Evolutionary conservation across 345 rosid species (phyloP), one percentile per base, ranked within the genome.

Genomic region (Boechera divaricarpa): DNA sequence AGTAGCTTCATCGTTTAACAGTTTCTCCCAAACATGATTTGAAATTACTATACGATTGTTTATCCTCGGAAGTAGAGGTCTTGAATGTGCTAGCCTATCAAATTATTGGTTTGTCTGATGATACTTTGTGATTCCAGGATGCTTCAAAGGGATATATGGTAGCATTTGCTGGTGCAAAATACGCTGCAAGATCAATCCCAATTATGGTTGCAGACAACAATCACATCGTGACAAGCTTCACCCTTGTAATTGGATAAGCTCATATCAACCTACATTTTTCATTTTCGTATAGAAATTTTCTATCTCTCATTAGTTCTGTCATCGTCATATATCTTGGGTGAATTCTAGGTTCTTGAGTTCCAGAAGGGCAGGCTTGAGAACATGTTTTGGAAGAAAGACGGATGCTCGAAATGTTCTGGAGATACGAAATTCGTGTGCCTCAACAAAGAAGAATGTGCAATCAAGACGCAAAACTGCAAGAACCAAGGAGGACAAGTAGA

Each of bases 121-220:
- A 49, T 10, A 35, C 21, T 70, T n/a, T 77, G 16, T 75, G 63
- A 41, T 73, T 73, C 36, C 85, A 95, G 99, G 88, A 81, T 28
- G 38, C 33, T 45, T 77, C 76, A 71, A 94, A 96, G 83, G 98
- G 99, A 7, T 85, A 86, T 77, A 95, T 95, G 97, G 99, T 95
- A 56, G 99, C 99, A 69, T 95, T 95, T 82, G 97, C 98, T 56
- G 99, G 99, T 75, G 80, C 93, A 53, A 95, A 90, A 82, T 92
- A 95, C 67, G 99, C 99, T 29, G 99, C 98, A 11, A 91, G 97
- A 85, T 95, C 99, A 13, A 32, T 54, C 26, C 87, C 92, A 76
- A 87, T 91, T 47, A 89, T 93, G 78, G 98, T 93, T 73, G 97
- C 98, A 61, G 87, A 92, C 66, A 36, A 61, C 69, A 83, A 87